phyloP scores from a whole-genome alignment of 1,284 basidiomycete species.

The Boletus sp. region DNA sequence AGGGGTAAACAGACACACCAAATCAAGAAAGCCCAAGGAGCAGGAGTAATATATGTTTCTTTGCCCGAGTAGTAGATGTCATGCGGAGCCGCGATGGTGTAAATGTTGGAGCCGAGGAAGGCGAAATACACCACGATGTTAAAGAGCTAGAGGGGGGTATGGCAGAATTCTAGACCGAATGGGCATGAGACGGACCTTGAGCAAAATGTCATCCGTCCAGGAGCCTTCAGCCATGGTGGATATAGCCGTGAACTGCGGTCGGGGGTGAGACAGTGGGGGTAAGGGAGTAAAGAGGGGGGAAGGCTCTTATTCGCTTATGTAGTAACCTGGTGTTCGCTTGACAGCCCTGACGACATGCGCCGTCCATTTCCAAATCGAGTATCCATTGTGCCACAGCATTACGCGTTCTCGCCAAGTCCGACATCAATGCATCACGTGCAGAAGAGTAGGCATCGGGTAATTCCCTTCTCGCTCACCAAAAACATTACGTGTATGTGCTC shows the following conservation, averaged over 20 bases:
- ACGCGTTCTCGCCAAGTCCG: too few relatives aligned
- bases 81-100: conserved; percentile 71
- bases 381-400: not conserved
- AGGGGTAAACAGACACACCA: conserved; percentile 45
- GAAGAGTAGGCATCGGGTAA: too few relatives aligned
- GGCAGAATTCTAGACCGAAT: not conserved
- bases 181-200: conserved; percentile 56
- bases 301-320: conserved; percentile 25
- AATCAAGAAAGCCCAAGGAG: conserved; percentile 82
- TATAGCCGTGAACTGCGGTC: not conserved
- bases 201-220: conserved; percentile 74
- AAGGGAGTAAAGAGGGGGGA: conserved; percentile 18
- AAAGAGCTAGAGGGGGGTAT: conserved; percentile 45
- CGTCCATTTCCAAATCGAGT: conserved; percentile 14
- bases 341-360: conserved; percentile 25
- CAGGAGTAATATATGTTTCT: conserved; percentile 87
- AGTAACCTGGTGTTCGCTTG: conserved; percentile 3
- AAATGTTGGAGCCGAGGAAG: conserved; percentile 87
- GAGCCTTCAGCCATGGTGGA: conserved; percentile 49
- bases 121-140: conserved; percentile 78
- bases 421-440: too few relatives aligned
- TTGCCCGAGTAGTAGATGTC: conserved; percentile 68
- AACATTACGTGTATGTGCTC: too few relatives aligned
- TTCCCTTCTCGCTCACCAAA: too few relatives aligned
- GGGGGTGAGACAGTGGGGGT: conserved; percentile 8